Conservation (phyloP, 1,139 yeast genomes). For the Kodamaea derodonti region DNA sequence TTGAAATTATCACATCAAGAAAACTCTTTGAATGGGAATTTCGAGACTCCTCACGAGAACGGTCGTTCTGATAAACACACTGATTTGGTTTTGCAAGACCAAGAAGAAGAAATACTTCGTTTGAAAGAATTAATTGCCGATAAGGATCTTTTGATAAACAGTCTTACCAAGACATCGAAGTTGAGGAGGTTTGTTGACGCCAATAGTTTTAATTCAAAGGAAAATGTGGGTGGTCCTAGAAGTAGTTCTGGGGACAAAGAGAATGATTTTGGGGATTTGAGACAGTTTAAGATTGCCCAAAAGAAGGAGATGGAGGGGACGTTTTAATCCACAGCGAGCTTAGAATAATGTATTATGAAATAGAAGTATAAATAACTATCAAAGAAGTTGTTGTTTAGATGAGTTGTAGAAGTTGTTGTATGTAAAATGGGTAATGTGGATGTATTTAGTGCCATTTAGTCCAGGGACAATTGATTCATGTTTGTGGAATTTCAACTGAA, state of each 20-base stretch:
- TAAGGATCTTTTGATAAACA: constrained; percentile 77
- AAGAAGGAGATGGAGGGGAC: constrained; percentile 10
- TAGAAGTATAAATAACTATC: too few relatives aligned
- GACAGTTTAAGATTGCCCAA: constrained; percentile 21
- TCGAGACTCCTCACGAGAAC: constrained; percentile 6
- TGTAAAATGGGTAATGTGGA: too few relatives aligned
- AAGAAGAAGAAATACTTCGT: constrained; percentile 67
- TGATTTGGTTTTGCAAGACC: constrained; percentile 45
- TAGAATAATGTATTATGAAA: too few relatives aligned
- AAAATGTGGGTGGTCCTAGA: not conserved
- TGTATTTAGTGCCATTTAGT: too few relatives aligned
- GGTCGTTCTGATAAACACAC: constrained; percentile 11
- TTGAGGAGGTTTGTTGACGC: constrained; percentile 47
- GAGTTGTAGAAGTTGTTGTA: too few relatives aligned
- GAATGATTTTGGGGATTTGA: constrained; percentile 16
- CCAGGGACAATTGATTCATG: too few relatives aligned
- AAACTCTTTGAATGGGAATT: constrained; percentile 12
- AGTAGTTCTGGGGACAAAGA: constrained; percentile 13
- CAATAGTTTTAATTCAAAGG: constrained; percentile 12
- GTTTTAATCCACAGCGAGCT: too few relatives aligned
- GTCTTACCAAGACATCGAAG: constrained; percentile 59
- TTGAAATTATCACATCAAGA: constrained; percentile 32
- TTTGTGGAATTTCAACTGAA: too few relatives aligned
- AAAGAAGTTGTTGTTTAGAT: too few relatives aligned
- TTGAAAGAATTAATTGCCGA: constrained; percentile 57